Conservation (phyloP, 495 filamentous ascomycete genomes). For the Trichoderma gamsii region DNA sequence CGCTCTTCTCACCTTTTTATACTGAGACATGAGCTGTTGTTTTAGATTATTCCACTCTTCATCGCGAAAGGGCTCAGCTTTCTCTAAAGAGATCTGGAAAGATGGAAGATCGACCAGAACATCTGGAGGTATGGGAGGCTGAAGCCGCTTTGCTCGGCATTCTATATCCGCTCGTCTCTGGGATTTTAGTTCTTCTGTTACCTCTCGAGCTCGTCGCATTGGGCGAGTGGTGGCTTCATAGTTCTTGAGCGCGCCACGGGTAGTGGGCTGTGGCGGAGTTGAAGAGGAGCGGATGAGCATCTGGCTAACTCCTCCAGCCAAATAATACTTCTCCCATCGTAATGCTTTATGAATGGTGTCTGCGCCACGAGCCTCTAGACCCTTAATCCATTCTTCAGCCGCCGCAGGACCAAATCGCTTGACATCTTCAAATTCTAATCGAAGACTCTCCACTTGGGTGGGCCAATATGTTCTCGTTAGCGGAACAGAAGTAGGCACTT, state of each 20-base stretch:
- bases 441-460: conserved; percentile 49
- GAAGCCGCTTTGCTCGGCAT: conserved; percentile 51
- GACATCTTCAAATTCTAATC: conserved; percentile 50
- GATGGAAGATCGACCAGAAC: conserved; percentile 60
- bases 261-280: neutral
- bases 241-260: neutral
- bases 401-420: conserved; percentile 53
- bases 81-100: conserved; percentile 63
- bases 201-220: conserved; percentile 38
- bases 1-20: conserved; percentile 32
- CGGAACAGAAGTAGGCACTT: conserved; percentile 40
- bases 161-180: conserved; percentile 61
- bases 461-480: conserved; percentile 59
- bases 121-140: conserved; percentile 53
- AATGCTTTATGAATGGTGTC: conserved; percentile 48
- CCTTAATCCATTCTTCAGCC: conserved; percentile 69
- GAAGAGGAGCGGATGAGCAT: conserved; percentile 25
- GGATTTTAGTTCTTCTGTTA: conserved; percentile 50
- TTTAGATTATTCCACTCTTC: conserved; percentile 58
- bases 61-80: conserved; percentile 56
- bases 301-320: conserved; percentile 37
- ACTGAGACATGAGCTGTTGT: conserved; percentile 47
- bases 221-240: conserved; percentile 20
- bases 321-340: conserved; percentile 68
- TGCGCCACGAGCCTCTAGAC: conserved; percentile 55